phyloP scores from a whole-genome alignment of 305 asterid genomes.

The Rubia peregrina region DNA sequence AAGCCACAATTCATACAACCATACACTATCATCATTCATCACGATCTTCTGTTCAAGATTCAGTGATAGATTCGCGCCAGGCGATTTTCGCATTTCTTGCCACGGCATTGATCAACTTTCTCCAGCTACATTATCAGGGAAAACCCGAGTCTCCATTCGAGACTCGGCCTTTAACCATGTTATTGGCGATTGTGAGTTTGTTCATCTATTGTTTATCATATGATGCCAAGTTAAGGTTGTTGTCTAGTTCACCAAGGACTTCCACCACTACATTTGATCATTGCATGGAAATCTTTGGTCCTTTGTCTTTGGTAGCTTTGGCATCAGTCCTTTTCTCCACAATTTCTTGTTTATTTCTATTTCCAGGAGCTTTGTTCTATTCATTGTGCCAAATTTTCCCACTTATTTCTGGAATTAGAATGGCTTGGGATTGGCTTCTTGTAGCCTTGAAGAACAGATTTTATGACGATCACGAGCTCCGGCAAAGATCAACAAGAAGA shows the following conservation, averaged over 20 bases:
- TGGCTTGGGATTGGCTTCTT: background rate
- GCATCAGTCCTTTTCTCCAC: constrained; percentile 8
- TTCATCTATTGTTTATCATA: constrained; percentile 3
- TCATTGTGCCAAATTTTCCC: background rate
- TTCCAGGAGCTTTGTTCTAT: background rate
- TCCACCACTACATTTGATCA: background rate
- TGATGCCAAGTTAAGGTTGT: constrained; percentile 3
- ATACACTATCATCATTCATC: background rate
- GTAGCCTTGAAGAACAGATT: background rate
- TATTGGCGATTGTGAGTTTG: constrained; percentile 3
- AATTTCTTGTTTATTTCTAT: background rate
- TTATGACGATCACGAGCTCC: background rate
- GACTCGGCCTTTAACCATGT: constrained; percentile 7
- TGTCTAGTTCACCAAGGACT: background rate
- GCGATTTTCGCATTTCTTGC: background rate
- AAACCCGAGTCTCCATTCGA: constrained; percentile 16
- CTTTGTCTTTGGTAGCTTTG: constrained; percentile 6
- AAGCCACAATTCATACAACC: background rate
- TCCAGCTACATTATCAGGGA: constrained; percentile 7
- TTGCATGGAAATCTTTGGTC: background rate
- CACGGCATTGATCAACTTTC: background rate
- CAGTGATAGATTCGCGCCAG: background rate
- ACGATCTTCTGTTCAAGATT: constrained; percentile 22
- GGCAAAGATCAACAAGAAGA: background rate
- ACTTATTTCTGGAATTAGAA: background rate